Conservation (phyloP, 116 monocot genomes). For the Zostera marina region DNA sequence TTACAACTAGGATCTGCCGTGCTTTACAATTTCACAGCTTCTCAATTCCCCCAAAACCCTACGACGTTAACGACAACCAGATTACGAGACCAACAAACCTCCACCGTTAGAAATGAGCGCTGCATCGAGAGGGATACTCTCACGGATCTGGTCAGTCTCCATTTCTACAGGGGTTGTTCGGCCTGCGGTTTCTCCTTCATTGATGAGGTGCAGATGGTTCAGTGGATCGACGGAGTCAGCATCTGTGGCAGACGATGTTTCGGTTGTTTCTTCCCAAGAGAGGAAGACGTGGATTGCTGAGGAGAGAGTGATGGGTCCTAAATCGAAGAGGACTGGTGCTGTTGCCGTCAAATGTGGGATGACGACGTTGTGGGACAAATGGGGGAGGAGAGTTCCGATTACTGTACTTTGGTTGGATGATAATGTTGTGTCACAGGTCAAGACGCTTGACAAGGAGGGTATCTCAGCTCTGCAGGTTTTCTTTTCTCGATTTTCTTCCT, state of each 20-base stretch:
- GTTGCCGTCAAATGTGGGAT: slow-evolving; percentile 95
- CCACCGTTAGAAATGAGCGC: slow-evolving; percentile 17
- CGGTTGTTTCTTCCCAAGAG: background rate
- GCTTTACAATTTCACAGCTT: no score
- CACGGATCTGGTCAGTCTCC: slow-evolving; percentile 21
- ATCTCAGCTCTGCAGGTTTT: slow-evolving; percentile 68
- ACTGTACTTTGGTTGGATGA: slow-evolving; percentile 85
- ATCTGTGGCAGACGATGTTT: background rate
- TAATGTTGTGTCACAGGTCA: slow-evolving; percentile 83
- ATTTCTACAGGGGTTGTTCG: slow-evolving; percentile 2
- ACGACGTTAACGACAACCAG: no score
- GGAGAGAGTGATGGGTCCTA: slow-evolving; percentile 28
- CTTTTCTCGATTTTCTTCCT: background rate
- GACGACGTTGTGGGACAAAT: slow-evolving; percentile 98
- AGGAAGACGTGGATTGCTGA: slow-evolving; percentile 18
- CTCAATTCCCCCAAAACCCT: no score
- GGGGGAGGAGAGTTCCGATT: slow-evolving; percentile 80
- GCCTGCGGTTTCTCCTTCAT: background rate
- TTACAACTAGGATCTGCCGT: no score
- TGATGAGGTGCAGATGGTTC: slow-evolving; percentile 15
- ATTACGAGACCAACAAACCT: no score
- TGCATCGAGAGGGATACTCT: slow-evolving; percentile 45
- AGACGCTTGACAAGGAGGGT: slow-evolving; percentile 79
- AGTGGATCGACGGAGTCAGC: slow-evolving; percentile 6
- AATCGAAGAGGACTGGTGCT: slow-evolving; percentile 62